Base-by-base conservation (phyloP, 1,139 yeast genomes). In the Saccharomycopsis hybrid region DNA sequence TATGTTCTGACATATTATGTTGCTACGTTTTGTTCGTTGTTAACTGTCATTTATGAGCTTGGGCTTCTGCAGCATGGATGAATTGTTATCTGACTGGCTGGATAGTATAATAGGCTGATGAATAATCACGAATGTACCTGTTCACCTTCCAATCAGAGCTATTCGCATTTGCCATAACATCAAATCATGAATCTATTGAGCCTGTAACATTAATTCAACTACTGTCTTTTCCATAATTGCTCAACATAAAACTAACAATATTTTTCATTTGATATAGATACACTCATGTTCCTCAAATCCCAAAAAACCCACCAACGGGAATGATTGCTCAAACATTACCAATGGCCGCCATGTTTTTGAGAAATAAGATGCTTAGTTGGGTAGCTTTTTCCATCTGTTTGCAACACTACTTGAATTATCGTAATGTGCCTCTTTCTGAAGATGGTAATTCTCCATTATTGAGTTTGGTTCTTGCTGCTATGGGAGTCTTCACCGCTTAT, bases 321-420 rank as follows among this genome's bases (percentile, higher is more conserved):
- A 68, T 75, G 67, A 67, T 77, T 41, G 66, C 80, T 3, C 81
- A 77, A 58, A 72, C 81, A 43, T 66, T 78, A 56, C 84, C 84
- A 41, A 76, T 78, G 81, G 82, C 80, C 2, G 82, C 83, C 41
- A 78, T 78, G 83, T 52, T 52, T 32, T 40, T 52, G 54, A 48
- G 55, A 47, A 52, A 52, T 35, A 47, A 45, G 38, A 40, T 52
- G 52, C 24, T 52, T 11, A 47, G 54, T 44, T 52, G 55, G 55
- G 42, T 45, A 2, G 27, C 48, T 8, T 51, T 52, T 65, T 68
- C 50, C 25, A 33, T 54, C 39, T 47, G 51, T 48, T 47, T 49
- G 28, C 52, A 56, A 49, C 57, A 53, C 52, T 45, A 59, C 61
- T 52, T 52, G 50, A 49, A 52, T 40, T 52, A 44, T 45, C 42